Evolutionary conservation across 768 basidiomycete species (phyloP).

Genomic region (Boletus rubroflammeus): DNA sequence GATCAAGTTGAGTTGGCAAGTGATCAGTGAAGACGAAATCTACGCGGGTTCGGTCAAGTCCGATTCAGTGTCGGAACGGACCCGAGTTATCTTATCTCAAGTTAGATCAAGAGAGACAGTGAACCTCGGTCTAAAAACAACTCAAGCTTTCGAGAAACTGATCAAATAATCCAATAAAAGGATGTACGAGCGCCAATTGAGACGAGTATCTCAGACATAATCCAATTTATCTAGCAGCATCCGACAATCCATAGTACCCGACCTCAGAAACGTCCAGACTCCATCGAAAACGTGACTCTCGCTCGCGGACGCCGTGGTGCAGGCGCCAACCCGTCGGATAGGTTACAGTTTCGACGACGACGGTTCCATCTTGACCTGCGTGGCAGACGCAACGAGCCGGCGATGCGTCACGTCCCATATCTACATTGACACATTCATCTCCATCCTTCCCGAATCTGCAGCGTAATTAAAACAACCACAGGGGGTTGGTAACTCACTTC

Average conservation of each 20-base stretch:
- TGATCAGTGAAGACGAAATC: conserved; percentile 3
- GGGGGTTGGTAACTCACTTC: conserved; percentile 32
- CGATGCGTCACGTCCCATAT: conserved; percentile 40
- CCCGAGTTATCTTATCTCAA: conserved; percentile 13
- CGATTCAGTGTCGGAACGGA: background rate
- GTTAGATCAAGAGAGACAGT: background rate
- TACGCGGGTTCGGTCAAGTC: background rate
- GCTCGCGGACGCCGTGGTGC: background rate
- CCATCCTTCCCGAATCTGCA: background rate
- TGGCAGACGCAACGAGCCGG: conserved; percentile 41
- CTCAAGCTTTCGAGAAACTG: background rate
- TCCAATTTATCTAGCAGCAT: background rate
- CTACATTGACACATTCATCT: conserved; percentile 20
- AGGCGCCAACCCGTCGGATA: background rate
- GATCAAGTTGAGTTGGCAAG: background rate
- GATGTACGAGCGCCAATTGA: background rate
- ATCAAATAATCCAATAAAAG: no score
- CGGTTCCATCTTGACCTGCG: conserved; percentile 38
- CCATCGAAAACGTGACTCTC: background rate
- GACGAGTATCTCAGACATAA: background rate
- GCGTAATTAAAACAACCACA: background rate
- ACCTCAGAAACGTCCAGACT: background rate
- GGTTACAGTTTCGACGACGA: conserved; percentile 18
- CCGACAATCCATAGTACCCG: background rate
- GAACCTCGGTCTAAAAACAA: background rate